Conservation (phyloP, 2,329 filamentous ascomycete species). For the Pseudogymnoascus sp. region DNA sequence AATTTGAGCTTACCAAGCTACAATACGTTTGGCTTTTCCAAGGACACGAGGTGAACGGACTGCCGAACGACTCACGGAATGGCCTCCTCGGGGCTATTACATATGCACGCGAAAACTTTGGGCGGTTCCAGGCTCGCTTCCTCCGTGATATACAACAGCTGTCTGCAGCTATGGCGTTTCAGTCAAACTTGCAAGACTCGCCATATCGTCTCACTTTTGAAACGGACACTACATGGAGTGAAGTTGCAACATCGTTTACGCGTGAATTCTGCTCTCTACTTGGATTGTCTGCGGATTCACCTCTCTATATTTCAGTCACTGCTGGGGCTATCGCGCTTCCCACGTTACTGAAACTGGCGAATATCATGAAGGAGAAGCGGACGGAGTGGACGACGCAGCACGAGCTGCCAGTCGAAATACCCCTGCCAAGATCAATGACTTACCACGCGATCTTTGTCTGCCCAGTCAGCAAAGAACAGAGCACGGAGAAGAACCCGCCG, state of each 20-base stretch:
- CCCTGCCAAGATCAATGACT: slow-evolving; percentile 51
- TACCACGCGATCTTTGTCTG: slow-evolving; percentile 98
- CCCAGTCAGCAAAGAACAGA: slow-evolving; percentile 93
- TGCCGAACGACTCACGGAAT: slow-evolving; percentile 46
- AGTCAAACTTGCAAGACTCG: slow-evolving; percentile 63
- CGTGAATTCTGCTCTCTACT: slow-evolving; percentile 91
- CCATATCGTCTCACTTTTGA: slow-evolving; percentile 77
- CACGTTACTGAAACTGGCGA: slow-evolving; percentile 78
- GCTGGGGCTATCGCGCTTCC: slow-evolving; percentile 89
- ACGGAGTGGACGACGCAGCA: slow-evolving; percentile 92
- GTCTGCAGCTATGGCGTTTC: slow-evolving; percentile 71
- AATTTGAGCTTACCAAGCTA: slow-evolving; percentile 86
- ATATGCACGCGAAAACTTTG: slow-evolving; percentile 71
- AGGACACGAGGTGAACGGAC: slow-evolving; percentile 46
- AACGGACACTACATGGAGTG: slow-evolving; percentile 67
- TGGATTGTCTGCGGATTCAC: slow-evolving; percentile 82
- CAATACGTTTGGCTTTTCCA: slow-evolving; percentile 87
- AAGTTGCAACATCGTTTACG: slow-evolving; percentile 80
- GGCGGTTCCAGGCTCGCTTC: slow-evolving; percentile 66
- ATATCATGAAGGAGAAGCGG: slow-evolving; percentile 78
- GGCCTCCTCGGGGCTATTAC: slow-evolving; percentile 58
- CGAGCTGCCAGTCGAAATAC: slow-evolving; percentile 74
- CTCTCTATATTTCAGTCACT: slow-evolving; percentile 85
- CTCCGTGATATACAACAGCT: slow-evolving; percentile 73
- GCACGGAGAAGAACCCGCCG: slow-evolving; percentile 83